phyloP scores from a whole-genome alignment of 208 protist genomes.

The Porcisia deanei region DNA sequence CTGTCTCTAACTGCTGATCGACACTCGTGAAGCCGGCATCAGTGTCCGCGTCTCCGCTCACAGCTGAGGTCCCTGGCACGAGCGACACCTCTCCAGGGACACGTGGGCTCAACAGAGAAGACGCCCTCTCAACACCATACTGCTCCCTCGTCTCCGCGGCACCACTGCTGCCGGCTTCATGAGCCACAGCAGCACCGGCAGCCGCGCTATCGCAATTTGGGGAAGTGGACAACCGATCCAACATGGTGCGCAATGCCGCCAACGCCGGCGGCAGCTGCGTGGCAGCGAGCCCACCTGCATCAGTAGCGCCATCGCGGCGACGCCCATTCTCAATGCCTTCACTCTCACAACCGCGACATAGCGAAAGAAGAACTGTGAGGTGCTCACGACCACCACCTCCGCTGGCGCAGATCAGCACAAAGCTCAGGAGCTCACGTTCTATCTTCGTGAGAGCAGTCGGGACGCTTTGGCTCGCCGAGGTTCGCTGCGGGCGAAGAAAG shows the following conservation, averaged over 20 bases:
- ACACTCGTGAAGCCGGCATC: background rate
- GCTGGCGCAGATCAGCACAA: constrained; percentile 26
- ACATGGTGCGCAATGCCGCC: constrained; percentile 6
- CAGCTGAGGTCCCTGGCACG: background rate
- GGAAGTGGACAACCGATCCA: background rate
- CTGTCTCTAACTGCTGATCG: background rate
- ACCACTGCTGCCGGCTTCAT: background rate
- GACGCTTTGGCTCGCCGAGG: background rate
- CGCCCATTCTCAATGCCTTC: background rate
- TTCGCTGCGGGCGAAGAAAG: background rate
- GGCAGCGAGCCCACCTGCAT: background rate
- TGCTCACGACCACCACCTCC: background rate
- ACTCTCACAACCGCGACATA: background rate
- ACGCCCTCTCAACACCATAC: background rate
- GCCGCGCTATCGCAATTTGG: background rate
- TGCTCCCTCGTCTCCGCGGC: background rate
- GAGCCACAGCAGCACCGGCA: background rate
- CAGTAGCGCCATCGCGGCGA: background rate
- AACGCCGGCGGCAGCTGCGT: constrained; percentile 5
- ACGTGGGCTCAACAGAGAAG: background rate
- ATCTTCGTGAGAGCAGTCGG: background rate
- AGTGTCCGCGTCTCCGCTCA: background rate
- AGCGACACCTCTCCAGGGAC: background rate
- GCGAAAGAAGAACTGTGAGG: background rate
- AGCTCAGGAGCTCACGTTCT: constrained; percentile 25